These are phyloP conservation scores for Sugiyamaella castrensis DNA, from an alignment of 1,139 yeast species.

Conservation along the genomic window DNA sequence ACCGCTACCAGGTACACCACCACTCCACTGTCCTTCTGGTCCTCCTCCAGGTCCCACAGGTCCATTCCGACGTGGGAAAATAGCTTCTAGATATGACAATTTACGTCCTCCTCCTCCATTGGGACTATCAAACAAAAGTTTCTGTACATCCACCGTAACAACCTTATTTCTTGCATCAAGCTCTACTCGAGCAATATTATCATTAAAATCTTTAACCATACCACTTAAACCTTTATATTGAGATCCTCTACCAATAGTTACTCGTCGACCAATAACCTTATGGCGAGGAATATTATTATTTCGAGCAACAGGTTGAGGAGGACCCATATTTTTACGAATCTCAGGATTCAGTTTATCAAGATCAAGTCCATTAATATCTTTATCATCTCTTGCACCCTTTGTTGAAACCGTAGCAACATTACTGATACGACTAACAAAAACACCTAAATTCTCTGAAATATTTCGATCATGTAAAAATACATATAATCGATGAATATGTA, in stretches of 20 bases:
- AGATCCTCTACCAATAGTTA: constrained; percentile 78
- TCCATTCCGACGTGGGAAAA: constrained; percentile 44
- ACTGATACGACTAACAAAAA: constrained; percentile 73
- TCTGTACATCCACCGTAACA: constrained; percentile 76
- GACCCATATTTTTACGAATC: constrained; percentile 48
- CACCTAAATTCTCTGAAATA: constrained; percentile 83
- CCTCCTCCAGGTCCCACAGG: constrained; percentile 21
- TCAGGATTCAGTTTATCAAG: constrained; percentile 85
- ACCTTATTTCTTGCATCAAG: constrained; percentile 89
- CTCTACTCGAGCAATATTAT: constrained; percentile 86
- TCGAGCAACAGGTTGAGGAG: constrained; percentile 47
- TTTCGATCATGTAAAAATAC: constrained; percentile 79
- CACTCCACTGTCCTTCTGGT: constrained; percentile 24
- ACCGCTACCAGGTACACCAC: constrained; percentile 44
- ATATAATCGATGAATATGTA: constrained; percentile 78
- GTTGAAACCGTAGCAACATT: constrained; percentile 82
- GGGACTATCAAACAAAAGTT: constrained; percentile 64
- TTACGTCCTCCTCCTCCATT: constrained; percentile 56
- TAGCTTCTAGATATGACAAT: constrained; percentile 73
- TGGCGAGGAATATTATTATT: constrained; percentile 18
- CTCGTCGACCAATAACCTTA: constrained; percentile 57
- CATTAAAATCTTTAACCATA: constrained; percentile 89
- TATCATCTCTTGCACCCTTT: constrained; percentile 63
- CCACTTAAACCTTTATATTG: constrained; percentile 95
- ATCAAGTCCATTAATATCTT: constrained; percentile 38